Conservation (phyloP, 352 stramenopile species). For the Phytophthora fragariae region DNA sequence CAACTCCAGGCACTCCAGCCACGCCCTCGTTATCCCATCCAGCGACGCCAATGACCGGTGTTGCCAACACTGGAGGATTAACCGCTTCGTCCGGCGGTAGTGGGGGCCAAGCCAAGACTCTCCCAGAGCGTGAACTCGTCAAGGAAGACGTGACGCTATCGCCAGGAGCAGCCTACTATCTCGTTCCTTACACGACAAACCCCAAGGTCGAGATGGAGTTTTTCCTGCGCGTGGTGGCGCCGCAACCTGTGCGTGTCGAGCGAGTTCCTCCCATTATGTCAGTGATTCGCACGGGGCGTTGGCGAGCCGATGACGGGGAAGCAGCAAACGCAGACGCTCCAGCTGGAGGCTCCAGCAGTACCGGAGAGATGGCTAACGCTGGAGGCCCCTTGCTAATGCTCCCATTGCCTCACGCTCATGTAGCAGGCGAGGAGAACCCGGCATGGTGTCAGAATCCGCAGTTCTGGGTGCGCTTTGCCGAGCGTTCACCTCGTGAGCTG, state of each 20-base stretch:
- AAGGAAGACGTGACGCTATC: conserved; percentile 81
- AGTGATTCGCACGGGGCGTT: conserved; percentile 70
- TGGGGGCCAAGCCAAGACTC: conserved; percentile 34
- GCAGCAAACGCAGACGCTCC: conserved; percentile 33
- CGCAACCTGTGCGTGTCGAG: conserved; percentile 78
- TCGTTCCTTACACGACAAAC: conserved; percentile 87
- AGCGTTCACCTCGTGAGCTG: conserved; percentile 32
- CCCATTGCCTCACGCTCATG: conserved; percentile 45
- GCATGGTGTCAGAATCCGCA: conserved; percentile 91
- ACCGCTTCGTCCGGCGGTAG: background rate
- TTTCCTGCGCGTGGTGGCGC: conserved; percentile 88
- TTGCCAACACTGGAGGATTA: background rate
- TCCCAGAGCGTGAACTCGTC: conserved; percentile 84
- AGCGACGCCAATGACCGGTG: conserved; percentile 26
- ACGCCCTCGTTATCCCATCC: conserved; percentile 28
- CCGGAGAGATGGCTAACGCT: conserved; percentile 65
- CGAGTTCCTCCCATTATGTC: conserved; percentile 71
- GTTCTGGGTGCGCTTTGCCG: conserved; percentile 76
- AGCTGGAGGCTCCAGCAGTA: conserved; percentile 35
- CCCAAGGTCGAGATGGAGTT: conserved; percentile 91
- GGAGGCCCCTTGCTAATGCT: conserved; percentile 70
- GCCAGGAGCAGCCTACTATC: conserved; percentile 73
- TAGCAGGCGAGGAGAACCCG: conserved; percentile 60
- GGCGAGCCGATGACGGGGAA: conserved; percentile 55
- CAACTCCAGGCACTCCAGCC: conserved; percentile 30